Conservation (phyloP, 2,329 filamentous ascomycete species). For the Arthrinium puccinioides region DNA sequence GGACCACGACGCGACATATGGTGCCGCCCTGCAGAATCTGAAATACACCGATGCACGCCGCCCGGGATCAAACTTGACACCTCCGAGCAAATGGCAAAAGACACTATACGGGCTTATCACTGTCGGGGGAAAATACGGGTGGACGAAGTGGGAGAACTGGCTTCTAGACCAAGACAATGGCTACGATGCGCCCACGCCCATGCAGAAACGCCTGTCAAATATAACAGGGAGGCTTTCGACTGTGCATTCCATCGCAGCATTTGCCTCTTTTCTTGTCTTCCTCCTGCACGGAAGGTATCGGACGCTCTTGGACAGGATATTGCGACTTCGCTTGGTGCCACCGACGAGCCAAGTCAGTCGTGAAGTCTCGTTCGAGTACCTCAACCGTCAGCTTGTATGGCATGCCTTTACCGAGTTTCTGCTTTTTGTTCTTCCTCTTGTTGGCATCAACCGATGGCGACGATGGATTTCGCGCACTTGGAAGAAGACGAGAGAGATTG, state of each 20-base stretch:
- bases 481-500: slow-evolving; percentile 67
- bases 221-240: slow-evolving; percentile 65
- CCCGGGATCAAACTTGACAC: slow-evolving; percentile 51
- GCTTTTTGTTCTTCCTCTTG: slow-evolving; percentile 93
- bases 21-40: slow-evolving; percentile 85
- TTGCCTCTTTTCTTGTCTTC: slow-evolving; percentile 84
- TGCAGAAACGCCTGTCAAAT: slow-evolving; percentile 51
- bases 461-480: slow-evolving; percentile 83
- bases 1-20: slow-evolving; percentile 94
- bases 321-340: slow-evolving; percentile 79
- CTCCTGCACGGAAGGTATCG: slow-evolving; percentile 85
- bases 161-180: slow-evolving; percentile 70
- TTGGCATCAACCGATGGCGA: slow-evolving; percentile 89
- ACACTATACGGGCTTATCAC: slow-evolving; percentile 75
- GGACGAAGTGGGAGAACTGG: slow-evolving; percentile 89
- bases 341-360: slow-evolving; percentile 78
- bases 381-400: slow-evolving; percentile 97
- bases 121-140: slow-evolving; percentile 81
- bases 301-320: slow-evolving; percentile 77
- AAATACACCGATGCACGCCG: slow-evolving; percentile 79
- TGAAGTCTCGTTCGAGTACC: slow-evolving; percentile 94
- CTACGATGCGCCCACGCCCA: slow-evolving; percentile 53
- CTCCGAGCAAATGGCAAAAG: slow-evolving; percentile 80
- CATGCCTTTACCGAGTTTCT: slow-evolving; percentile 99
- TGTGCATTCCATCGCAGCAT: slow-evolving; percentile 72